A percentile compares a stretch with the other conserved stretches of the same genome.
Conservation (phyloP, 495 filamentous ascomycete species). For the Hypomontagnella monticulosa region DNA sequence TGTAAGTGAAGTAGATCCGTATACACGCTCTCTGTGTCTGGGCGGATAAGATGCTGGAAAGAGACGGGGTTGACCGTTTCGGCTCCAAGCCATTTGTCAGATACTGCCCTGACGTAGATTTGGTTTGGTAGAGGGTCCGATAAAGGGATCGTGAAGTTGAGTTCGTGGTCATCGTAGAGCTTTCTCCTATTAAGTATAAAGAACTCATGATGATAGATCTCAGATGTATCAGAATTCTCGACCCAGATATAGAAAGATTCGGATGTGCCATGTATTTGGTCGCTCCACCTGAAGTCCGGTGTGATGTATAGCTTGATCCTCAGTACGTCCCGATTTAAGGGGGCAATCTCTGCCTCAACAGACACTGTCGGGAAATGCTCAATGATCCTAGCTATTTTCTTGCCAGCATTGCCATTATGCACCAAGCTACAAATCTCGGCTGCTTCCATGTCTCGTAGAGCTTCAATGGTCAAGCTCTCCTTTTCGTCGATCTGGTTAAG, state of each 20-base stretch:
- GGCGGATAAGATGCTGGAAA: constrained; percentile 96
- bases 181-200: constrained; percentile 92
- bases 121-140: constrained; percentile 92
- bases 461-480: constrained; percentile 77
- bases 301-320: constrained; percentile 84
- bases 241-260: constrained; percentile 99
- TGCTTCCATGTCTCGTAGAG: constrained; percentile 88
- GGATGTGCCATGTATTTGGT: constrained; percentile 90
- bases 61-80: constrained; percentile 94
- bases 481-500: constrained; percentile 84
- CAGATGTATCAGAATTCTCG: constrained; percentile 95
- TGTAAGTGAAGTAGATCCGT: constrained; percentile 93
- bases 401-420: constrained; percentile 87
- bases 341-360: constrained; percentile 92
- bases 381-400: constrained; percentile 78
- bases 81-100: constrained; percentile 96
- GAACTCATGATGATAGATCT: constrained; percentile 98
- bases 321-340: constrained; percentile 92
- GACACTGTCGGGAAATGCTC: constrained; percentile 92
- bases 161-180: constrained; percentile 91
- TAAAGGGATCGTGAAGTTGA: constrained; percentile 96
- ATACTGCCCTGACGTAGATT: constrained; percentile 93
- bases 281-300: constrained; percentile 95
- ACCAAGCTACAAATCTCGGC: constrained; percentile 92
- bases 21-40: constrained; percentile 96